These are phyloP conservation scores for Monosporascus sp. DNA, from an alignment of 2,329 filamentous ascomycete species.

Conservation along the genomic window DNA sequence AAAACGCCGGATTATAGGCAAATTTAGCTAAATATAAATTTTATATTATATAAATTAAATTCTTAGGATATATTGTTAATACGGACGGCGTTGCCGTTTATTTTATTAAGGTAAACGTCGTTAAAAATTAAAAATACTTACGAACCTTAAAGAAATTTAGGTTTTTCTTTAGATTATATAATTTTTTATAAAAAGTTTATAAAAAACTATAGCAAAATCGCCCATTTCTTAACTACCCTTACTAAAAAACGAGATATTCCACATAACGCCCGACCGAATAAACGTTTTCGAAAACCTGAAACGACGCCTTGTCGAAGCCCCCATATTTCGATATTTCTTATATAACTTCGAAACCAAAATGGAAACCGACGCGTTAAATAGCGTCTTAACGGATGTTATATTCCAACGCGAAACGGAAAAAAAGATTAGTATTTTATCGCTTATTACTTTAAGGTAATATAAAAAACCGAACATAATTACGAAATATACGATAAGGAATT, in stretches of 20 bases:
- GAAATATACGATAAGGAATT: no score
- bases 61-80: background rate
- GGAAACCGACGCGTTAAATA: background rate
- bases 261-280: background rate
- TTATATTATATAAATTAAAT: background rate
- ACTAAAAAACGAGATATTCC: background rate
- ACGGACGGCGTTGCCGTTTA: no score
- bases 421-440: background rate
- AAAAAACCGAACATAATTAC: background rate
- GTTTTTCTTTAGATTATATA: constrained; percentile 4
- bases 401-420: background rate
- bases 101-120: no score
- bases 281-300: background rate
- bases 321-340: background rate
- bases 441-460: background rate
- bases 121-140: no score
- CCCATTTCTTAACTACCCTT: background rate
- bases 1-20: background rate
- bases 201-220: background rate
- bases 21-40: constrained; percentile 1
- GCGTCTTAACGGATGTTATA: background rate
- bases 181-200: constrained; percentile 3
- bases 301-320: background rate
- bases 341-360: background rate
- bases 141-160: no score